A percentile compares a stretch with the other conserved stretches of the same genome.
Conservation (phyloP, 1,139 yeast genomes). For the Diutina catenulata region DNA sequence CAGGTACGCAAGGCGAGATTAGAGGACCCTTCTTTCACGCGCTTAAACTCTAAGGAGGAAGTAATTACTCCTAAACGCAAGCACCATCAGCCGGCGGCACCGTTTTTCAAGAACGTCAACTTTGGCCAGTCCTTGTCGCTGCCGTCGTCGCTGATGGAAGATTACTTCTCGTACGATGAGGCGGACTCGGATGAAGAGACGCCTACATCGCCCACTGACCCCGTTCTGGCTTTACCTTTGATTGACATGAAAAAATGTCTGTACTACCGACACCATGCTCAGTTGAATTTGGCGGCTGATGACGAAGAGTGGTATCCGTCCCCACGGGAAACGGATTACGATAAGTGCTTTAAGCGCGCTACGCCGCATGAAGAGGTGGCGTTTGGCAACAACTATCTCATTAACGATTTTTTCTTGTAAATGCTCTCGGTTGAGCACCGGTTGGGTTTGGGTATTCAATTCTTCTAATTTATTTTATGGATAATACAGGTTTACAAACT, state of each 20-base stretch:
- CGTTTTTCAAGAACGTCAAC: slow-evolving; percentile 3
- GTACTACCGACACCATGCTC: slow-evolving; percentile 1
- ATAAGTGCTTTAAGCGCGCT: slow-evolving; percentile 3
- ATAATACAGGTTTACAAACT: too few relatives aligned
- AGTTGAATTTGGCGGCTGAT: slow-evolving; percentile 2
- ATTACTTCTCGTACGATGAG: slow-evolving; percentile 1
- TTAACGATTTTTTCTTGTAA: slow-evolving; percentile 1
- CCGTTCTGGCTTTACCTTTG: neutral
- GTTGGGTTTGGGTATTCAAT: too few relatives aligned
- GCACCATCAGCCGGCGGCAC: neutral
- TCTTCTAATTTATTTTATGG: too few relatives aligned
- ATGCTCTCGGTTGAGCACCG: too few relatives aligned
- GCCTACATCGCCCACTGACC: slow-evolving; percentile 1
- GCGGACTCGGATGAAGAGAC: slow-evolving; percentile 3
- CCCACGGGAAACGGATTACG: neutral
- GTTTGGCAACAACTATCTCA: neutral
- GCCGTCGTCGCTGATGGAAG: slow-evolving; percentile 4
- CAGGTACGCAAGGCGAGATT: slow-evolving; percentile 1
- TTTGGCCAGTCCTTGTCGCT: neutral
- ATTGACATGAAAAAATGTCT: neutral
- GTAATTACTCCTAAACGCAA: neutral
- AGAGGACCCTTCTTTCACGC: slow-evolving; percentile 4
- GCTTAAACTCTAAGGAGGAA: neutral
- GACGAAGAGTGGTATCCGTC: neutral
- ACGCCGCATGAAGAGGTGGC: slow-evolving; percentile 5